Conservation (phyloP, 495 filamentous ascomycete species). For the Lasiosphaeris hirsuta region DNA sequence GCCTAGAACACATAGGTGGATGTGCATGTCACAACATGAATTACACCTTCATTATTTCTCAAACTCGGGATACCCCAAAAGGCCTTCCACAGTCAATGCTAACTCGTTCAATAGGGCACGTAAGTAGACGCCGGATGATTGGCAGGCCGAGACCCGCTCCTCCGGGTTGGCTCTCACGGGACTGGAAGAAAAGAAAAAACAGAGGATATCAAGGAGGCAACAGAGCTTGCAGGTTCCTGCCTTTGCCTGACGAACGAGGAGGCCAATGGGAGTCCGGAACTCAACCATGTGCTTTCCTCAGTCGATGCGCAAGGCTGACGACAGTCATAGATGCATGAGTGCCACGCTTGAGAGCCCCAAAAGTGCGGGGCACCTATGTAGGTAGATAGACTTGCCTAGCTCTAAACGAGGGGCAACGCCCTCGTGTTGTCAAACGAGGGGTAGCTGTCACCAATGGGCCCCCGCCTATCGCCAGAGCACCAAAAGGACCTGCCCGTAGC, state of each 20-base stretch:
- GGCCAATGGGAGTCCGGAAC: slow-evolving; percentile 25
- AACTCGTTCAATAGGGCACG: background rate
- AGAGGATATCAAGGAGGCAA: background rate
- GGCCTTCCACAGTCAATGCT: background rate
- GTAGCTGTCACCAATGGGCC: too few relatives aligned
- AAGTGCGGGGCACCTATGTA: slow-evolving; percentile 28
- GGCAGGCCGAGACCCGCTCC: background rate
- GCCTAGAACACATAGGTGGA: too few relatives aligned
- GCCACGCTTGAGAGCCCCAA: too few relatives aligned
- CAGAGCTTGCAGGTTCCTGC: too few relatives aligned
- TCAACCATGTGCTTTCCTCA: slow-evolving; percentile 24
- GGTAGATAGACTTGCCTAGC: background rate
- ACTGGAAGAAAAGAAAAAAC: background rate
- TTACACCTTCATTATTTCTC: too few relatives aligned
- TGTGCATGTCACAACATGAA: too few relatives aligned
- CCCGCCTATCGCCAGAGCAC: too few relatives aligned
- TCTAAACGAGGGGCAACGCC: too few relatives aligned
- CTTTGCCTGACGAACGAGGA: background rate
- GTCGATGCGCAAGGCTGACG: slow-evolving; percentile 21
- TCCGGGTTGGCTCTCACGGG: too few relatives aligned
- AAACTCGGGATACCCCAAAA: background rate
- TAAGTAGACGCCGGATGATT: background rate
- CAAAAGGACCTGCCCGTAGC: too few relatives aligned
- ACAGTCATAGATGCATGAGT: slow-evolving; percentile 5
- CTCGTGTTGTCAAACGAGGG: too few relatives aligned